phyloP scores from a whole-genome alignment of 2,329 filamentous ascomycete species.

The Ophiostoma himal-ulmi region DNA sequence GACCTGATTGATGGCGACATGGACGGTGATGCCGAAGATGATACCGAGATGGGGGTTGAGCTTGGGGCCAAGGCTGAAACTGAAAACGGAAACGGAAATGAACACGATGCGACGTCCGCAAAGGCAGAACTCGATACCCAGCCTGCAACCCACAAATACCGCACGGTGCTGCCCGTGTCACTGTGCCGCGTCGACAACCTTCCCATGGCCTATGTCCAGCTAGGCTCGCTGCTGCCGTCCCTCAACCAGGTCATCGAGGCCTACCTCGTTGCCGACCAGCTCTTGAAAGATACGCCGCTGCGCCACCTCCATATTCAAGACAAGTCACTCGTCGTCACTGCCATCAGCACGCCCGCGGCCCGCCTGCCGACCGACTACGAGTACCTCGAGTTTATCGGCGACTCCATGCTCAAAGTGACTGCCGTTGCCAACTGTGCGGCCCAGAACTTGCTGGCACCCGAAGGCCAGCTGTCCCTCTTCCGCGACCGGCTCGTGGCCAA shows the following conservation, averaged over 20 bases:
- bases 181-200: slow-evolving; percentile 48
- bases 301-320: slow-evolving; percentile 48
- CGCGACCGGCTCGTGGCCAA: slow-evolving; percentile 73
- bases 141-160: slow-evolving; percentile 33
- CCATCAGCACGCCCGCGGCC: slow-evolving; percentile 63
- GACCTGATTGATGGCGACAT: not conserved
- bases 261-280: slow-evolving; percentile 54
- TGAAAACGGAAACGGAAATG: slow-evolving; percentile 2
- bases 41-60: not conserved
- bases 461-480: slow-evolving; percentile 63
- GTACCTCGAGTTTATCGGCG: slow-evolving; percentile 79
- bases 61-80: not conserved
- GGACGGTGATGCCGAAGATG: slow-evolving; percentile 15
- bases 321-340: slow-evolving; percentile 54
- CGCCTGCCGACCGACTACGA: slow-evolving; percentile 65
- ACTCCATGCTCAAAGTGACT: slow-evolving; percentile 72
- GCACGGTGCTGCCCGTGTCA: slow-evolving; percentile 39
- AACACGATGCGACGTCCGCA: not conserved
- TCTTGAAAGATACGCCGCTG: slow-evolving; percentile 51
- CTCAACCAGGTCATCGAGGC: slow-evolving; percentile 66
- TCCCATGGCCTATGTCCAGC: slow-evolving; percentile 40
- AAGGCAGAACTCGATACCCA: slow-evolving; percentile 30
- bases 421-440: slow-evolving; percentile 59
- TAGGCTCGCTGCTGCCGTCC: slow-evolving; percentile 63
- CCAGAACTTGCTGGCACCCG: slow-evolving; percentile 60